Evolutionary conservation across 2,329 filamentous ascomycete genomes (phyloP).

Genomic region (Pestalotiopsis fici): DNA sequence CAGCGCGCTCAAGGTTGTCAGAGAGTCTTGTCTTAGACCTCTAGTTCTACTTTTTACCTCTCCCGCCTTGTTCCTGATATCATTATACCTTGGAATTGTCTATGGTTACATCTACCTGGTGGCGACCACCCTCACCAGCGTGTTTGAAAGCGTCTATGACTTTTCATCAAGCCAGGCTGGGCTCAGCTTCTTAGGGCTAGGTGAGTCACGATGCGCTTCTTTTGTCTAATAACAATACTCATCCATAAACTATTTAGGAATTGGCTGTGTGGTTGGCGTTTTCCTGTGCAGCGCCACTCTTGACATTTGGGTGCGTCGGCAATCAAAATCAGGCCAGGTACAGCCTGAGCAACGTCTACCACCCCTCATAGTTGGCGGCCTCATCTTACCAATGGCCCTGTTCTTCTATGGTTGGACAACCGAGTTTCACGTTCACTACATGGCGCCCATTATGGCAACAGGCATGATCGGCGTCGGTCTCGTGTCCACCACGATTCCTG

Average conservation of each 20-base stretch:
- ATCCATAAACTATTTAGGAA: not conserved
- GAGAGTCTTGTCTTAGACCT: not conserved
- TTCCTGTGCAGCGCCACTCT: not conserved
- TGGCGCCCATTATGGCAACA: slow-evolving; percentile 47
- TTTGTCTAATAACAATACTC: not conserved
- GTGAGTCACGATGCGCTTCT: not conserved
- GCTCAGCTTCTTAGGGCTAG: not conserved
- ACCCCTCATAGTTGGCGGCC: slow-evolving; percentile 35
- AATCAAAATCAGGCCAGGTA: not conserved
- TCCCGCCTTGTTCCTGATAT: not conserved
- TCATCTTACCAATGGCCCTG: slow-evolving; percentile 38
- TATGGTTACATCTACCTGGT: not conserved
- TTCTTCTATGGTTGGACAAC: slow-evolving; percentile 52
- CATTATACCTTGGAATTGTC: not conserved
- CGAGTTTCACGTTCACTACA: slow-evolving; percentile 45
- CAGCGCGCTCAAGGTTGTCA: not conserved
- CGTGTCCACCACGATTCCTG: slow-evolving; percentile 1
- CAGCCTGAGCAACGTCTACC: slow-evolving; percentile 40
- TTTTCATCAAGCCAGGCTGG: not conserved
- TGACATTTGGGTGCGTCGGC: not conserved
- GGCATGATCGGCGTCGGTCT: slow-evolving; percentile 38
- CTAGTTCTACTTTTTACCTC: not conserved
- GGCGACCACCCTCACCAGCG: not conserved
- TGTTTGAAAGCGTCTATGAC: not conserved
- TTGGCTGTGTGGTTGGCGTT: not conserved